These are phyloP conservation scores for Pulicaria dysenterica DNA, from an alignment of 129 eudicot species.

Conservation along the genomic window DNA sequence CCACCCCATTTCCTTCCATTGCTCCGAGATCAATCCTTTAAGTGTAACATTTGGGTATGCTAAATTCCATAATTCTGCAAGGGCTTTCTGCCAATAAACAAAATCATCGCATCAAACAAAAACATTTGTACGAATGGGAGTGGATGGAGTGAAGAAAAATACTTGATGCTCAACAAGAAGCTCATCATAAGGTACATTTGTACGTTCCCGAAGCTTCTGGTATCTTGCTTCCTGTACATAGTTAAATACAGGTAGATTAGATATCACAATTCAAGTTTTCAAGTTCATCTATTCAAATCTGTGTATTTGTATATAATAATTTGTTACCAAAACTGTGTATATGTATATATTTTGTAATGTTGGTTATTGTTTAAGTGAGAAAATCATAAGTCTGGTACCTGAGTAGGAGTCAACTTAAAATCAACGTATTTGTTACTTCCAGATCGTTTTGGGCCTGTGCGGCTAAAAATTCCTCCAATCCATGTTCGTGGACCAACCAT, in stretches of 20 bases:
- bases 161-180: constrained; percentile 71
- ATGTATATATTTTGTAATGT: not conserved
- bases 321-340: not conserved
- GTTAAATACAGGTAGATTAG: not conserved
- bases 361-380: too few species aligned
- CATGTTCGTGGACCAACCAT: constrained; percentile 96
- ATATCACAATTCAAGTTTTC: not conserved
- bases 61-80: constrained; percentile 57
- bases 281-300: not conserved
- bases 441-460: constrained; percentile 58
- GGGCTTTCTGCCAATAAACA: constrained; percentile 67
- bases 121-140: not conserved
- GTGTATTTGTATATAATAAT: too few species aligned
- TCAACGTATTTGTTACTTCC: constrained; percentile 51
- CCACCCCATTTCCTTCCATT: constrained; percentile 97
- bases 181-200: constrained; percentile 68
- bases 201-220: constrained; percentile 59
- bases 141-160: not conserved
- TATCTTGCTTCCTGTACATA: constrained; percentile 67
- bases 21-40: constrained; percentile 69
- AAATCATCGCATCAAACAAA: constrained; percentile 21
- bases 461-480: constrained; percentile 82
- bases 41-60: constrained; percentile 67
- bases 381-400: constrained; percentile 34
- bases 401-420: constrained; percentile 45